A percentile compares a stretch with the other conserved stretches of the same genome.
Conservation (phyloP, 441 rosid species). For the Melastoma candidum region DNA sequence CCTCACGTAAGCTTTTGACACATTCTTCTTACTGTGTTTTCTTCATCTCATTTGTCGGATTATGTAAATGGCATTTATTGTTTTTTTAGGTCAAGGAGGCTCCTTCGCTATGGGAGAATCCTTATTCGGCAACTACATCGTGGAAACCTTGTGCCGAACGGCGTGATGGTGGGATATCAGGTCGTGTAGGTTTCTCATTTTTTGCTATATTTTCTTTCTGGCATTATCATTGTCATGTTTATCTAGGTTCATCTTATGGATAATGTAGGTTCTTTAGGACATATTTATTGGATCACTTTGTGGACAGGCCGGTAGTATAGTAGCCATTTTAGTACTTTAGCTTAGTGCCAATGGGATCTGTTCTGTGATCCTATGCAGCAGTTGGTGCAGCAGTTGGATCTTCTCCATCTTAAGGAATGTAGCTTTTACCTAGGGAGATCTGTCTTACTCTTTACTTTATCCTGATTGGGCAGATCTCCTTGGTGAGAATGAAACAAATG, state of each 20-base stretch:
- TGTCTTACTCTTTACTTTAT: neutral
- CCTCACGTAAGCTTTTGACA: constrained; percentile 58
- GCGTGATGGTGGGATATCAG: constrained; percentile 64
- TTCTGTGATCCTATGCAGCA: too few species aligned
- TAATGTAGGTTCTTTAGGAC: too few species aligned
- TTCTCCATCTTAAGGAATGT: too few species aligned
- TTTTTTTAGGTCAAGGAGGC: constrained; percentile 70
- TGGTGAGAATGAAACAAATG: constrained; percentile 85
- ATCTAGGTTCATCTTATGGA: too few species aligned
- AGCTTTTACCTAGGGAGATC: neutral
- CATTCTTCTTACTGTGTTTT: constrained; percentile 1
- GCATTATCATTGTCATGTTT: too few species aligned
- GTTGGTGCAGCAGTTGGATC: too few species aligned
- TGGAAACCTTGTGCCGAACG: constrained; percentile 99
- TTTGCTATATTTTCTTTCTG: neutral
- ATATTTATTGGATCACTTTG: too few species aligned
- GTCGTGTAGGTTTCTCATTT: constrained; percentile 23
- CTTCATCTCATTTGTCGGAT: neutral
- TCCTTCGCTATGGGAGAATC: constrained; percentile 96
- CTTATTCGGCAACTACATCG: constrained; percentile 84
- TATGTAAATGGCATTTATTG: constrained; percentile 4
- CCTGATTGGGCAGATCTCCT: constrained; percentile 60
- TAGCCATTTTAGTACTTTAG: too few species aligned
- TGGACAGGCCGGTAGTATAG: too few species aligned
- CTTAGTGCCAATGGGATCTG: too few species aligned